Evolutionary conservation across 2,329 filamentous ascomycete genomes (phyloP).

Genomic region (Bisporella sp.): DNA sequence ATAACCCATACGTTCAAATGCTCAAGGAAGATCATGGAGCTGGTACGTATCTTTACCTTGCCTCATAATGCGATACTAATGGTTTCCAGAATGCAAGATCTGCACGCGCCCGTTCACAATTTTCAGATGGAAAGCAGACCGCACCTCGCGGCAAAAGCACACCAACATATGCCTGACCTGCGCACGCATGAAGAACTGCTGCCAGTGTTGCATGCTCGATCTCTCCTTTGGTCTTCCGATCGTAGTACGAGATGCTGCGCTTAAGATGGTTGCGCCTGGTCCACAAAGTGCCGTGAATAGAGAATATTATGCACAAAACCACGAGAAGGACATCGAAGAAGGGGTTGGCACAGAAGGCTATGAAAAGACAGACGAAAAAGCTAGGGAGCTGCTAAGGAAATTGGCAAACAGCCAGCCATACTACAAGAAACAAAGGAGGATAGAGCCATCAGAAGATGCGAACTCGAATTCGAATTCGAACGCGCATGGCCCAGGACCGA

Average conservation of each 20-base stretch:
- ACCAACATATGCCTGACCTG: constrained; percentile 96
- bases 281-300: constrained; percentile 89
- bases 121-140: constrained; percentile 90
- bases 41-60: constrained; percentile 55
- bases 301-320: constrained; percentile 96
- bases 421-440: constrained; percentile 76
- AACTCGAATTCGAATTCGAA: constrained; percentile 21
- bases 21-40: constrained; percentile 91
- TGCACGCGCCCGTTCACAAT: constrained; percentile 95
- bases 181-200: constrained; percentile 96
- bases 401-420: constrained; percentile 92
- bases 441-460: constrained; percentile 51
- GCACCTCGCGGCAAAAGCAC: constrained; percentile 83
- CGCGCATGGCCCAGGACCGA: constrained; percentile 62
- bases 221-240: constrained; percentile 93
- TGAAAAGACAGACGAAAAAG: constrained; percentile 96
- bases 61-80: neutral
- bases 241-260: constrained; percentile 85
- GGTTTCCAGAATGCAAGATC: constrained; percentile 41
- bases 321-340: constrained; percentile 92
- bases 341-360: constrained; percentile 84
- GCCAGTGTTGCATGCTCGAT: constrained; percentile 98
- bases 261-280: constrained; percentile 96
- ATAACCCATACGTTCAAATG: constrained; percentile 98
- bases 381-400: constrained; percentile 74